A percentile compares a stretch with the other conserved stretches of the same genome.
phyloP scores from a whole-genome alignment of 2,329 filamentous ascomycete genomes.

The Ophiostoma sp. region DNA sequence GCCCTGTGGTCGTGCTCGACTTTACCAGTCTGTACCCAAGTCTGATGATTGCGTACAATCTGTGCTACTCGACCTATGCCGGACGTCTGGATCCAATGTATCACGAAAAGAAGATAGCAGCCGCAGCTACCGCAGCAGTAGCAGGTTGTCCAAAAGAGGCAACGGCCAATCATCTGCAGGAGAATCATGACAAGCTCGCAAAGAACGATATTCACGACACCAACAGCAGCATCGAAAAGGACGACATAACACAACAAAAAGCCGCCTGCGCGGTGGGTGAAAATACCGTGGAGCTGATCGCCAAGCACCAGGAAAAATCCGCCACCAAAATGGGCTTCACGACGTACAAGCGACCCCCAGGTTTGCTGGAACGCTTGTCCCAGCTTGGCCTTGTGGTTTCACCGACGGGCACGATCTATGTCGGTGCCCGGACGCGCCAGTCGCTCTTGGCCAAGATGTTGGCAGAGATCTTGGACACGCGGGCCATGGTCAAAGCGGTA shows the following conservation, averaged over 20 bases:
- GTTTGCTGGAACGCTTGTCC: conserved; percentile 73
- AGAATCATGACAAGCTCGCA: background rate
- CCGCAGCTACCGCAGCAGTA: background rate
- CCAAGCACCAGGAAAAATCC: conserved; percentile 1
- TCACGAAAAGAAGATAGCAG: conserved; percentile 12
- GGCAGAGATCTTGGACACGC: conserved; percentile 89
- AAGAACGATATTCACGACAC: background rate
- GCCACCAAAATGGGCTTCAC: conserved; percentile 91
- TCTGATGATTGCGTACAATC: conserved; percentile 99
- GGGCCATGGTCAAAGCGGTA: conserved; percentile 95
- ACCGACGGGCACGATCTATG: conserved; percentile 96
- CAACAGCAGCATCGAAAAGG: background rate
- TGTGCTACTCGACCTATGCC: conserved; percentile 96
- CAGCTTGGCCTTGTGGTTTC: conserved; percentile 85
- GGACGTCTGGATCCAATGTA: conserved; percentile 61
- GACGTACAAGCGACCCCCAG: conserved; percentile 75
- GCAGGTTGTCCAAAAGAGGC: background rate
- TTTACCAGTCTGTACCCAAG: conserved; percentile 97
- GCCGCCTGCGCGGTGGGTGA: background rate
- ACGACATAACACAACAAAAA: background rate
- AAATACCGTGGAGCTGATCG: background rate
- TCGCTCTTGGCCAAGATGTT: conserved; percentile 95
- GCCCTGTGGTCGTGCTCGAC: conserved; percentile 85
- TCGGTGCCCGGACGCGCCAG: conserved; percentile 79
- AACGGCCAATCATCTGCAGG: background rate